Evolutionary conservation across 352 stramenopile genomes (phyloP).

Genomic region (Halophytophthora batemanensis): DNA sequence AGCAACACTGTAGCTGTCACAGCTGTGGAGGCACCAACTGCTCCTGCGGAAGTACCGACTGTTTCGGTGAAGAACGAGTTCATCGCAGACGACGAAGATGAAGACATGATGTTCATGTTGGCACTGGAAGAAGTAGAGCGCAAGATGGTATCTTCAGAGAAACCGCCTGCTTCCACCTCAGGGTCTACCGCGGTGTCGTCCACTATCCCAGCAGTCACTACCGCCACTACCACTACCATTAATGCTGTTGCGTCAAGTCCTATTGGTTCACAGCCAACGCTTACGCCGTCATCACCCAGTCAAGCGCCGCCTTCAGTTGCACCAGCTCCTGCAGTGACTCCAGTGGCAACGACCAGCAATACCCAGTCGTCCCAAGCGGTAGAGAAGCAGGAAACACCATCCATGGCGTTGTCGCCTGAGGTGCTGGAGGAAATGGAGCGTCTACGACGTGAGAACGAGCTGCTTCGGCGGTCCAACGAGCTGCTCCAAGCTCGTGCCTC

Average conservation of each 20-base stretch:
- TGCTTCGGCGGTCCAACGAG: conserved; percentile 61
- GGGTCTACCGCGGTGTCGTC: background rate
- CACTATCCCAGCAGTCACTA: background rate
- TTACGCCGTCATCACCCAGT: conserved; percentile 2
- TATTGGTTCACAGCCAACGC: conserved; percentile 1
- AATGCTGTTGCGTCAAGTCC: conserved; percentile 3
- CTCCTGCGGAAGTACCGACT: background rate
- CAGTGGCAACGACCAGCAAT: background rate
- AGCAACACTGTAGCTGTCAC: background rate
- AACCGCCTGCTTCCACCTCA: conserved; percentile 1
- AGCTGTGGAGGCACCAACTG: background rate
- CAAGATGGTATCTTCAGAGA: conserved; percentile 33
- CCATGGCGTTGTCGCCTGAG: conserved; percentile 17
- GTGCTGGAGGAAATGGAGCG: conserved; percentile 62
- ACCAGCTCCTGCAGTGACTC: background rate
- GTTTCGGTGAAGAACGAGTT: conserved; percentile 36
- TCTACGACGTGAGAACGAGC: conserved; percentile 63
- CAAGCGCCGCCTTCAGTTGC: background rate
- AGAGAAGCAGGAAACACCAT: conserved; percentile 1
- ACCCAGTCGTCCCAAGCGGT: conserved; percentile 2
- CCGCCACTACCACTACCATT: background rate
- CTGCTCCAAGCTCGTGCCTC: conserved; percentile 42
- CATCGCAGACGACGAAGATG: conserved; percentile 57
- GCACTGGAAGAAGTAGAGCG: conserved; percentile 65
- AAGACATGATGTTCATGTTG: conserved; percentile 64